These are phyloP conservation scores for Pestalotiopsis sp. DNA, from an alignment of 2,329 filamentous ascomycete species.

Conservation along the genomic window DNA sequence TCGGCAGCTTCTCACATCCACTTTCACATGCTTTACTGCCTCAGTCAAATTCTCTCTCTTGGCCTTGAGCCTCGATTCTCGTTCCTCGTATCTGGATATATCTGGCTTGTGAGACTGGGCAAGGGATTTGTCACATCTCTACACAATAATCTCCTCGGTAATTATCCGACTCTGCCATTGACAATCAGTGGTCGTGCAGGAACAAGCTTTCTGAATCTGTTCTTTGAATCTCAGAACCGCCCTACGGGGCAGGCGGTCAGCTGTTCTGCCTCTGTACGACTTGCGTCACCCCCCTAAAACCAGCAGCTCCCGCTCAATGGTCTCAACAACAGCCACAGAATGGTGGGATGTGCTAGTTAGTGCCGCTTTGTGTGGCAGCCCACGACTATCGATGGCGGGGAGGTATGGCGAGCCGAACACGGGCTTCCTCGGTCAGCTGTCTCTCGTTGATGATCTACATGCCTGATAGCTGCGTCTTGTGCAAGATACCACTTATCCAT, in stretches of 20 bases:
- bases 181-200: neutral
- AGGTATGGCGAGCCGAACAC: neutral
- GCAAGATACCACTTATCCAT: neutral
- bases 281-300: neutral
- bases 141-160: neutral
- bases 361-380: neutral
- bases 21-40: neutral
- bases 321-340: constrained; percentile 13
- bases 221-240: neutral
- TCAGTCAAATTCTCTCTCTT: neutral
- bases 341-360: constrained; percentile 11
- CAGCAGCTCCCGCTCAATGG: neutral
- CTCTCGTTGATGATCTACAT: neutral
- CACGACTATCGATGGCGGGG: neutral
- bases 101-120: neutral
- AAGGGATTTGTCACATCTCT: neutral
- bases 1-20: neutral
- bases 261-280: constrained; percentile 1
- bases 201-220: neutral
- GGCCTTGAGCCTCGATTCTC: constrained; percentile 6
- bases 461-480: neutral
- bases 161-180: neutral
- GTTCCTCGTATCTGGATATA: neutral
- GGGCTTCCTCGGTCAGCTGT: constrained; percentile 2
- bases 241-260: constrained; percentile 7